Conservation (phyloP, 2,329 filamentous ascomycete species). For the Hawksworthiomyces lignivorus region DNA sequence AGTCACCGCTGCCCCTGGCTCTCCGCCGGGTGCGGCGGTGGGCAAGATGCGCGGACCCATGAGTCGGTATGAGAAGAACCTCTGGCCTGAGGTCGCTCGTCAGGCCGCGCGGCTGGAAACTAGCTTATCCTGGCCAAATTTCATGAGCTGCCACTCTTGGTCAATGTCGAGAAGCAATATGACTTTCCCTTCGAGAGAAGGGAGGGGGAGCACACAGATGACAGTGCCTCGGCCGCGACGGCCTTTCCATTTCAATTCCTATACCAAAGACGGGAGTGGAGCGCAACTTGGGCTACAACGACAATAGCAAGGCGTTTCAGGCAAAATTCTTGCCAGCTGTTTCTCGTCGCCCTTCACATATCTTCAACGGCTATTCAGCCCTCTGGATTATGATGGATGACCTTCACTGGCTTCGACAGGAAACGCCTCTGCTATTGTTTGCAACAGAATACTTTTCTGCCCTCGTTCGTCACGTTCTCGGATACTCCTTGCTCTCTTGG, state of each 20-base stretch:
- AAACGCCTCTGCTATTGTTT: conserved; percentile 30
- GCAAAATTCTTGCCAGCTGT: too few relatives aligned
- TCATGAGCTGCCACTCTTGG: conserved; percentile 1
- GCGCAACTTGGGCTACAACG: conserved; percentile 41
- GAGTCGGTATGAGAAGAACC: conserved; percentile 70
- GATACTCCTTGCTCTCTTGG: conserved; percentile 28
- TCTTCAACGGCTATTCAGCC: too few relatives aligned
- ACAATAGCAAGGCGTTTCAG: conserved; percentile 35
- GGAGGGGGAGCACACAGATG: background rate
- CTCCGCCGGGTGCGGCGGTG: conserved; percentile 24
- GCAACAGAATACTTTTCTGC: conserved; percentile 17
- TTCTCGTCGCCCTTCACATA: too few relatives aligned
- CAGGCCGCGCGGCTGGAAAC: conserved; percentile 59
- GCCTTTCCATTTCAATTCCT: background rate
- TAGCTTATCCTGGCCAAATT: conserved; percentile 41
- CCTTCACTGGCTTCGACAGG: conserved; percentile 38
- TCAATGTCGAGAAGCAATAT: conserved; percentile 18
- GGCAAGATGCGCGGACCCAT: conserved; percentile 58
- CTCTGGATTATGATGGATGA: too few relatives aligned
- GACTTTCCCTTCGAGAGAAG: background rate
- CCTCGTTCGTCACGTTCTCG: conserved; percentile 34
- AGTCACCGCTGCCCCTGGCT: conserved; percentile 37
- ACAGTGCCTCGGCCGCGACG: background rate
- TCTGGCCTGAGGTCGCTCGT: conserved; percentile 67
- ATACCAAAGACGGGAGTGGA: conserved; percentile 30